Conservation (phyloP, 139 green algal genomes). For the Spirogloea muscicola region DNA sequence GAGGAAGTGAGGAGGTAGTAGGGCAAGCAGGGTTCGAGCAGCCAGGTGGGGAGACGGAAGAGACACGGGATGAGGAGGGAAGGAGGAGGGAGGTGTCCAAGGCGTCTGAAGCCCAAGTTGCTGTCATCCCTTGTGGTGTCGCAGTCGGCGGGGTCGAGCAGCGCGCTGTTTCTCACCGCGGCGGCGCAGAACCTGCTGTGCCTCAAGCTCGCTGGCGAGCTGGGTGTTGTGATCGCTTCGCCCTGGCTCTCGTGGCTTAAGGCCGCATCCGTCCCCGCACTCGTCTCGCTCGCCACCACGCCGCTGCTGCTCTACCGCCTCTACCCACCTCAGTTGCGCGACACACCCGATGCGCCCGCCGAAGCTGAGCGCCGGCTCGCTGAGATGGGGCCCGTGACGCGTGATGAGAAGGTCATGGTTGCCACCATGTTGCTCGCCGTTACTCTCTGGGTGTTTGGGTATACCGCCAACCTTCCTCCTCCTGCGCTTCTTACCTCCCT, state of each 20-base stretch:
- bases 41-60: too few species aligned
- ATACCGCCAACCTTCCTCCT: background rate
- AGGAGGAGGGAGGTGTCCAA: too few species aligned
- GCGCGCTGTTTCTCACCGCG: conserved; percentile 79
- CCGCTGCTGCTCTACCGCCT: conserved; percentile 73
- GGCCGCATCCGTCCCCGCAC: conserved; percentile 63
- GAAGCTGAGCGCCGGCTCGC: conserved; percentile 35
- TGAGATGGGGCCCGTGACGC: conserved; percentile 57
- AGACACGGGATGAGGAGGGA: too few species aligned
- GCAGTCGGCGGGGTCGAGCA: conserved; percentile 18
- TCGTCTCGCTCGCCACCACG: conserved; percentile 46
- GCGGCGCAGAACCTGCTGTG: conserved; percentile 96
- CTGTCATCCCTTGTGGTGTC: too few species aligned
- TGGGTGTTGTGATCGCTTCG: conserved; percentile 75
- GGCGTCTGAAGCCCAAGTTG: too few species aligned
- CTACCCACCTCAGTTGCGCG: conserved; percentile 52
- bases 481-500: background rate
- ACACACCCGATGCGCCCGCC: conserved; percentile 37
- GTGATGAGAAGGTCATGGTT: conserved; percentile 72
- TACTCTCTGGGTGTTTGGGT: conserved; percentile 77
- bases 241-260: conserved; percentile 87
- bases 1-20: too few species aligned
- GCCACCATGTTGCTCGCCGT: conserved; percentile 80
- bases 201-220: conserved; percentile 86
- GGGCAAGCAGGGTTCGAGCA: too few species aligned